phyloP scores from a whole-genome alignment of 148 eudicot species.

The Persicaria tinctoria region DNA sequence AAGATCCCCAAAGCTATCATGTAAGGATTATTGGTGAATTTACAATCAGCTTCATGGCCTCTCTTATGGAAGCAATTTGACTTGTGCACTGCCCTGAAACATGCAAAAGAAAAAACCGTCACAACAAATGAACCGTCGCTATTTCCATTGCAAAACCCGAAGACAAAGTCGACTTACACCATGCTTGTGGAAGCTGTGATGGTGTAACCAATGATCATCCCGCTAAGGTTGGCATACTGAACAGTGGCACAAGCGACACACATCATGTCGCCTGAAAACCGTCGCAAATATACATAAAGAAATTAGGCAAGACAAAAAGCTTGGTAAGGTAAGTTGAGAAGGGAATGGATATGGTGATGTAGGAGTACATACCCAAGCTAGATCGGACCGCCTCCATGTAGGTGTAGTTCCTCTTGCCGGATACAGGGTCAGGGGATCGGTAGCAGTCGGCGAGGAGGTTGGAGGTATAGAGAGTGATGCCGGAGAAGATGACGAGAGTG shows the following conservation, averaged over 20 bases:
- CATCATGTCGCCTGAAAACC: constrained; percentile 33
- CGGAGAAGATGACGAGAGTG: constrained; percentile 43
- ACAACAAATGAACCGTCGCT: background rate
- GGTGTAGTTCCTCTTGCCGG: constrained; percentile 52
- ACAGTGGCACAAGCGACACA: constrained; percentile 46
- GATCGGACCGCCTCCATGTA: constrained; percentile 55
- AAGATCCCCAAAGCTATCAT: constrained; percentile 62
- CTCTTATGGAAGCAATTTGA: constrained; percentile 57
- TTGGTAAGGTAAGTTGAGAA: background rate
- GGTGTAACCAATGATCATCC: constrained; percentile 71
- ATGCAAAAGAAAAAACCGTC: background rate
- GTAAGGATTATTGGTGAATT: constrained; percentile 35
- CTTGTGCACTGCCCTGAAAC: constrained; percentile 60
- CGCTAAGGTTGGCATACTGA: constrained; percentile 55
- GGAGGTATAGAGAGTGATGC: constrained; percentile 54
- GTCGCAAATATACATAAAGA: background rate
- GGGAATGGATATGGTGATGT: background rate
- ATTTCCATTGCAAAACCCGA: no score
- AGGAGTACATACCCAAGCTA: constrained; percentile 34
- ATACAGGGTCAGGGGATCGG: constrained; percentile 38
- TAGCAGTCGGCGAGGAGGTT: constrained; percentile 65
- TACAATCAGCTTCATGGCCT: constrained; percentile 49
- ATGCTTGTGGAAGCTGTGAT: constrained; percentile 75
- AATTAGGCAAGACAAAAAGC: background rate
- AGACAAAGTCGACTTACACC: constrained; percentile 43